Evolutionary conservation across 306 rosid genomes (phyloP), one percentile per base, ranked within the genome.

Genomic region (Vigna hirtella): DNA sequence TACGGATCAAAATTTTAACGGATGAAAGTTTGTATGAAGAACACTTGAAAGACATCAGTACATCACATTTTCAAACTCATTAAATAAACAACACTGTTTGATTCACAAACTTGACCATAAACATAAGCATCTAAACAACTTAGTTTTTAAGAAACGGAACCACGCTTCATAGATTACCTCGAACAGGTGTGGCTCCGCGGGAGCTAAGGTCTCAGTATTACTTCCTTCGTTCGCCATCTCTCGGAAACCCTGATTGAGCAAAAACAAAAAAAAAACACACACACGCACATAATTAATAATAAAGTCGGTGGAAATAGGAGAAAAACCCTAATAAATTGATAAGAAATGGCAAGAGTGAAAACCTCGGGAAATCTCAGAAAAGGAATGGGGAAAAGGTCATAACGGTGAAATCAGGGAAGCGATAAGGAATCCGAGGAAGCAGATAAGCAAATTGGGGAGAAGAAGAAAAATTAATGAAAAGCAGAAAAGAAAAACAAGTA

Each of bases 171-270:
- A 12, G 26, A 76, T 82, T 73, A 94, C 98, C 98, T 92, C 98
- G 18, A 87, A 85, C 26, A 75, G 80, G 86, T 85, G 86, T 45
- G 98, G 76, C 63, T 85, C 89, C 15, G 55, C 83, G 1, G 90
- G 83, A 76, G 90, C 81, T 64, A 95, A 76, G 81, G 93, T 87
- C 89, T 91, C 98, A 17, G 91, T 85, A 77, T 83, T 85, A 77
- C 87, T 86, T 83, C 92, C 97, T 86, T 92, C 96, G 48, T 90
- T 95, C 81, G 91, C 85, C 93, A 78, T 91, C 73, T 77, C 72
- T 74, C 67, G 55, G 82, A 78, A 86, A 92, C 82, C 86, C 94
- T 86, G 71, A 55, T 77, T 28, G 34, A 57, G 15, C 59, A 11
- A 12, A 78, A 77, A 8, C 17, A 30, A 26, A 77, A 63, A 77